phyloP scores from a whole-genome alignment of 495 filamentous ascomycete species.

The Neurospora tetraspora region DNA sequence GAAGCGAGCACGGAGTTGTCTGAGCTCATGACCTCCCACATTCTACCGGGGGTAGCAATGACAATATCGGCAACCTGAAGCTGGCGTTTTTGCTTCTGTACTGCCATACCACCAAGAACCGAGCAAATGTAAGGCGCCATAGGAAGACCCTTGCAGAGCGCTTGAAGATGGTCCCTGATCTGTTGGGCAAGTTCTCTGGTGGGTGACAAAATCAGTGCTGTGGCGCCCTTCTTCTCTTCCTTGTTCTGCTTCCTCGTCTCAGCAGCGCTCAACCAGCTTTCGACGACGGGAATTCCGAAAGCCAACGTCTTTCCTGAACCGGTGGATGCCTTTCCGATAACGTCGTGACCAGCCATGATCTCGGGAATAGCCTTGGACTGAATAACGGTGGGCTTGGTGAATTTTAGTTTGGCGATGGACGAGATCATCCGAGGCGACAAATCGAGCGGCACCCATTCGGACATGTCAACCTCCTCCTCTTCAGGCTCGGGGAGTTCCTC shows the following conservation, averaged over 20 bases:
- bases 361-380: constrained; percentile 69
- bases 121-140: constrained; percentile 61
- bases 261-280: constrained; percentile 45
- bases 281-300: constrained; percentile 70
- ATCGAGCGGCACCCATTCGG: constrained; percentile 63
- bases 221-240: constrained; percentile 39
- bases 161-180: constrained; percentile 66
- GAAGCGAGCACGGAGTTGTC: constrained; percentile 40
- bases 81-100: constrained; percentile 85
- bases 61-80: constrained; percentile 73
- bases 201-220: constrained; percentile 85
- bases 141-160: constrained; percentile 53
- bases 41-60: constrained; percentile 79
- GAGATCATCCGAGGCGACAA: constrained; percentile 59
- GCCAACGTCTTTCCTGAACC: constrained; percentile 80
- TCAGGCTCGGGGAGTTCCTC: constrained; percentile 31
- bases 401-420: constrained; percentile 68
- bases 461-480: constrained; percentile 47
- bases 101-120: constrained; percentile 79
- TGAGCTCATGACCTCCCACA: constrained; percentile 88
- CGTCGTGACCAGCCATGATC: constrained; percentile 61
- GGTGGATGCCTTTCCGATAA: constrained; percentile 73
- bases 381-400: constrained; percentile 69
- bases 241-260: constrained; percentile 17
- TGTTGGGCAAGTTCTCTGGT: constrained; percentile 93